Base-by-base conservation (phyloP, 306 rosid species). In the Neltuma alba region DNA sequence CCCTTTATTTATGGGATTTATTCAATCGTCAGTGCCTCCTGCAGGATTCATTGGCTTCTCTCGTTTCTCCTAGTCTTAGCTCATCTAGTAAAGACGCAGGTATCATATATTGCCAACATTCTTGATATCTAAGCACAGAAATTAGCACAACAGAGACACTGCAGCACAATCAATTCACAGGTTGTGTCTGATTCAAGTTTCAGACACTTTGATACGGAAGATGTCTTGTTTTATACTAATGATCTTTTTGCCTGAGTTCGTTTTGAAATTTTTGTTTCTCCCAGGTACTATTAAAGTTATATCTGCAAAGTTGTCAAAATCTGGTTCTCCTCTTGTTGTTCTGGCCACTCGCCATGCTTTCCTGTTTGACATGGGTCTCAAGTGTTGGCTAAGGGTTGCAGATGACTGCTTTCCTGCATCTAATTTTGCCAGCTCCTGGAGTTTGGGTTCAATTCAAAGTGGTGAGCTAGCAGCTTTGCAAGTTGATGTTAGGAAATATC, bases 381-480 rank as follows among this genome's bases (percentile, higher is more conserved):
- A 74, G 92, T 95, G 98, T 83, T 95, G 98, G 99, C 92, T 95
- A 74, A 90, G 99, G 87, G 93, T 95, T 76, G 99, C 98, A 41
- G 99, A 95, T 82, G 99, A 95, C 79, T 93, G 98, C 87, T 93
- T 95, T 83, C 97, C 97, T 66, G 99, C 93, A 75, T 95, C 99
- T 70, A 95, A 95, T 81, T 95, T 95, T 81, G 89, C 99, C 69
- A 93, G 97, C 89, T 93, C 98, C 37, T 95, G 96, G 98, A 93
- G 92, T 89, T 84, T 90, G 75, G 94, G 97, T 79, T 95, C 99
- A 45, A 64, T 88, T 79, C 99, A 90, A 82, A 89, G 94, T 58
- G 98, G 98, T 21, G 99, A 95, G 85, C 91, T 95, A 72, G 98
- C 99, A 65, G 92, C 91, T 55, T 86, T 95, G 87, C 99, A 95